Evolutionary conservation across 495 filamentous ascomycete genomes (phyloP), one percentile per base, ranked within the genome.

Genomic region (Penicillium turbatum): DNA sequence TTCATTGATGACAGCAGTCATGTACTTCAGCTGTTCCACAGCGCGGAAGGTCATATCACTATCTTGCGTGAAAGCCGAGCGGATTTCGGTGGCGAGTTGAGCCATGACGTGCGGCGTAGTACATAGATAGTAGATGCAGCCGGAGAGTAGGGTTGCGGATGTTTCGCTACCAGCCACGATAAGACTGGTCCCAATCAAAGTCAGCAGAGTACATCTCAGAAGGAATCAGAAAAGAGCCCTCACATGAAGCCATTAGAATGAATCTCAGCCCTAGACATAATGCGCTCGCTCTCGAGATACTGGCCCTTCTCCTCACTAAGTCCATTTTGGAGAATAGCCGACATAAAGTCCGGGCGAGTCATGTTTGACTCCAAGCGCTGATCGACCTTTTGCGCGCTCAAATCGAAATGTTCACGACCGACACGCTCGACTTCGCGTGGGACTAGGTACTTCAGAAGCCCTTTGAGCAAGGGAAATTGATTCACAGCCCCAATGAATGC

Each of bases 151-250:
- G 0, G 80, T 83, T 0, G 82, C 82, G 6, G 79, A 77, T 0
- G 82, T 85, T 57, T 86, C 83, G 56, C 76, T 81, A 7, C 82
- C 82, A 12, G 71, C 71, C 10, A 70, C 41, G 24, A 74, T 66
- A 12, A 74, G 40, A 39, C 55, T 67, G 36, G 5, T 24, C 17
- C 30, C 13, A 34, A 39, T 36, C 53, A 38, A 13, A 6, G 8
- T 49, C 27, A 47, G 10, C n/a, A 37, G 6, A 12, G 1, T 15
- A 19, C 53, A 53, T 0, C 11, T 11, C 1, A 9, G 24, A 15
- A 15, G 12, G 19, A 6, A 16, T 29, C 41, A 24, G 7, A 32
- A 36, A 36, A 54, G 51, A 4, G 29, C 38, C 3, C 32, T 13
- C 15, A 67, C 64, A 68, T 65, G 21, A 61, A 63, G 1, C 62